These are phyloP conservation scores for Trichoderma asperelloides DNA, from an alignment of 495 filamentous ascomycete genomes.

Conservation along the genomic window DNA sequence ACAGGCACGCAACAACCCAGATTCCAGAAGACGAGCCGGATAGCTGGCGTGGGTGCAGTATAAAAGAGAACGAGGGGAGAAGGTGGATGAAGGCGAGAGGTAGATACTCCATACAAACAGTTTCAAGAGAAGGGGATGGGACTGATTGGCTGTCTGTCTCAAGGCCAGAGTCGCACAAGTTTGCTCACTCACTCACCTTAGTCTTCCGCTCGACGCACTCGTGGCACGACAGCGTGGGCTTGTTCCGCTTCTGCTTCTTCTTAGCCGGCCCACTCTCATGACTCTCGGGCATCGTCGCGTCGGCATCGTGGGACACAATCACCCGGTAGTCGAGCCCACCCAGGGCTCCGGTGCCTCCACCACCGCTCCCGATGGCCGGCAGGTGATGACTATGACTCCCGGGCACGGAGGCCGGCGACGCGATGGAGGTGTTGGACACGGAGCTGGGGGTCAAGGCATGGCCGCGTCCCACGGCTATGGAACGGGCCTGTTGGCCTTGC, in stretches of 20 bases:
- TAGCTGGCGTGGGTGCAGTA: background rate
- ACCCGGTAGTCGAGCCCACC: background rate
- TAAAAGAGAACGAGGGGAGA: background rate
- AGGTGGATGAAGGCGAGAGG: background rate
- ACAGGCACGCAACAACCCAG: background rate
- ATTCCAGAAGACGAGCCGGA: background rate
- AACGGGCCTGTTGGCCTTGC: background rate
- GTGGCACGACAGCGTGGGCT: slow-evolving; percentile 62
- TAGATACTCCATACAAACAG: background rate
- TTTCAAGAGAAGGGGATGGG: background rate
- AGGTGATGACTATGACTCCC: background rate
- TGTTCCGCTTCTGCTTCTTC: slow-evolving; percentile 68
- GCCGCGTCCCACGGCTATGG: background rate
- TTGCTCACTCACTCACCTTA: slow-evolving; percentile 33
- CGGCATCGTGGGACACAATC: background rate
- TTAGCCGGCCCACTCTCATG: slow-evolving; percentile 26
- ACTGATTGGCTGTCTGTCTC: background rate
- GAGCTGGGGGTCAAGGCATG: background rate
- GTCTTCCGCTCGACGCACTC: slow-evolving; percentile 67
- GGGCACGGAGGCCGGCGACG: background rate
- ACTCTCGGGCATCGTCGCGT: slow-evolving; percentile 11
- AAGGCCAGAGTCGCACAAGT: background rate
- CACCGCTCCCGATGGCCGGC: background rate
- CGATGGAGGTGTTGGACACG: background rate
- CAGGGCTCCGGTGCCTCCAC: background rate